Conservation (phyloP, 2,329 filamentous ascomycete genomes). For the Fusarium sp. region DNA sequence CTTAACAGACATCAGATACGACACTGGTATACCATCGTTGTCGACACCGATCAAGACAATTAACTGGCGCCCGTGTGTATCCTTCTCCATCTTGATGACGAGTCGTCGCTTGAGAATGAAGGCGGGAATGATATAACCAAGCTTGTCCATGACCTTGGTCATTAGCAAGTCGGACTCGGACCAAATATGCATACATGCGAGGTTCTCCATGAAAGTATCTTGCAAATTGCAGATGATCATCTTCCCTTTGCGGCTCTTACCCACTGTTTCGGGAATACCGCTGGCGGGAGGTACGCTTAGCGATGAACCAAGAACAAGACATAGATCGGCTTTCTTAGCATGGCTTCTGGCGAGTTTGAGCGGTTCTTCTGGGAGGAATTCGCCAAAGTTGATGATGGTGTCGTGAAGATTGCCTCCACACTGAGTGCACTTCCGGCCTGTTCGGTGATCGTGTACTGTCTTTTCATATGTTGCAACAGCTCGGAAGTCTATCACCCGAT, state of each 20-base stretch:
- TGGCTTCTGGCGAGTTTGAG: constrained; percentile 52
- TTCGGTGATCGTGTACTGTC: constrained; percentile 59
- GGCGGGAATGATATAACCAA: constrained; percentile 51
- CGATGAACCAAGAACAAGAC: constrained; percentile 60
- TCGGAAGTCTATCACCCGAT: constrained; percentile 53
- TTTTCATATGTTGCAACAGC: constrained; percentile 58
- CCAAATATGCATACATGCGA: constrained; percentile 51
- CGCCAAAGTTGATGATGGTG: constrained; percentile 60
- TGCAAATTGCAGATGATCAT: constrained; percentile 62
- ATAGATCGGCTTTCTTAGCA: constrained; percentile 57
- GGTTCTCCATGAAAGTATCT: constrained; percentile 54
- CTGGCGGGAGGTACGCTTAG: constrained; percentile 58
- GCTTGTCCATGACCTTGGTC: constrained; percentile 54
- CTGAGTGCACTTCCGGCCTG: constrained; percentile 56
- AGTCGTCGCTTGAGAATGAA: constrained; percentile 55
- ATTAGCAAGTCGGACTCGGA: constrained; percentile 55
- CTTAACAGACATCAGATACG: constrained; percentile 56
- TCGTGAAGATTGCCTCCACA: constrained; percentile 56
- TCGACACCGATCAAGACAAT: constrained; percentile 53
- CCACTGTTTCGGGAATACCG: constrained; percentile 54
- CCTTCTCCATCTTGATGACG: constrained; percentile 43
- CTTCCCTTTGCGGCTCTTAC: constrained; percentile 45
- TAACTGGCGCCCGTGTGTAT: constrained; percentile 38
- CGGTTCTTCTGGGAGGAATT: constrained; percentile 49
- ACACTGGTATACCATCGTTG: constrained; percentile 55